Conservation (phyloP, 2,329 filamentous ascomycete species). For the Hypoxylon sp. region DNA sequence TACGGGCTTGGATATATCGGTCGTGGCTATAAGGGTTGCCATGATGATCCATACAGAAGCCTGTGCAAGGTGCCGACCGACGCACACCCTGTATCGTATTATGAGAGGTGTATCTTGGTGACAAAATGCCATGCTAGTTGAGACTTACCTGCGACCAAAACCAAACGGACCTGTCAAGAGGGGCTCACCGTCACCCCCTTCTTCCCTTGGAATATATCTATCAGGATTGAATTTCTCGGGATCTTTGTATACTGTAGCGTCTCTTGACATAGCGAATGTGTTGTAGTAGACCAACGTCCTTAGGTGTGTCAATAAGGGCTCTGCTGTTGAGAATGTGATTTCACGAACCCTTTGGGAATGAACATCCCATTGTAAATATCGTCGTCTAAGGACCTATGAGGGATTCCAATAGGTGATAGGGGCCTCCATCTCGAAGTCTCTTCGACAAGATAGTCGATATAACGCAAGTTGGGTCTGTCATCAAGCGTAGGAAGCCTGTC, state of each 20-base stretch:
- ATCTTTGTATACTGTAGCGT: slow-evolving; percentile 25
- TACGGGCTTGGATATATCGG: slow-evolving; percentile 31
- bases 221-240: slow-evolving; percentile 32
- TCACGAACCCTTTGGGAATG: slow-evolving; percentile 30
- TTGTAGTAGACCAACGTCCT: slow-evolving; percentile 34
- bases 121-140: background rate
- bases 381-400: slow-evolving; percentile 62
- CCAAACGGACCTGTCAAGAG: slow-evolving; percentile 29
- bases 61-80: slow-evolving; percentile 31
- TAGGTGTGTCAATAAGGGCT: background rate
- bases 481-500: slow-evolving; percentile 56
- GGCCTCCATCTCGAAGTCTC: slow-evolving; percentile 54
- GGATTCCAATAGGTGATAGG: slow-evolving; percentile 59
- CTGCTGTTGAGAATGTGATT: too few species aligned
- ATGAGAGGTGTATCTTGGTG: too few species aligned
- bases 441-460: slow-evolving; percentile 57
- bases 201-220: slow-evolving; percentile 25
- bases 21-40: slow-evolving; percentile 32
- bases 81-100: slow-evolving; percentile 24
- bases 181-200: slow-evolving; percentile 29
- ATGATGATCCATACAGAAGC: slow-evolving; percentile 35
- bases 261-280: slow-evolving; percentile 32
- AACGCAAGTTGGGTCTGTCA: slow-evolving; percentile 54
- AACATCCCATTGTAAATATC: slow-evolving; percentile 56
- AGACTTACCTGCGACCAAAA: slow-evolving; percentile 30